phyloP scores from a whole-genome alignment of 1,139 yeast genomes.

The Yamadazyma songkhlaensis region DNA sequence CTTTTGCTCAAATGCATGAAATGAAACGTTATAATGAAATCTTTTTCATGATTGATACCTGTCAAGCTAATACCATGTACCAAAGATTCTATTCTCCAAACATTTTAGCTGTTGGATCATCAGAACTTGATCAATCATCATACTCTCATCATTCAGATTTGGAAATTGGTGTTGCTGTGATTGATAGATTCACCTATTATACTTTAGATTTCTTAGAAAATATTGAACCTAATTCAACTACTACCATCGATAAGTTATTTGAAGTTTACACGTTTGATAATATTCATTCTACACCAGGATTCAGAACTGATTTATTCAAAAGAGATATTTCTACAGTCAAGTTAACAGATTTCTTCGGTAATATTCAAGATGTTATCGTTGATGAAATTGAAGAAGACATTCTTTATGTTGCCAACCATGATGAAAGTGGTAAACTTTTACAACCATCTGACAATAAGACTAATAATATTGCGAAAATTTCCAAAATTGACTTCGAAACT shows the following conservation, averaged over 20 bases:
- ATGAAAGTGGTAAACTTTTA: constrained; percentile 18
- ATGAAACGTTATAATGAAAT: constrained; percentile 93
- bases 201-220: constrained; percentile 86
- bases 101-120: constrained; percentile 88
- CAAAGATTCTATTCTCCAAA: constrained; percentile 91
- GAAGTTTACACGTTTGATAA: constrained; percentile 80
- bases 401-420: constrained; percentile 30
- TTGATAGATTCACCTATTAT: constrained; percentile 92
- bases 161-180: constrained; percentile 96
- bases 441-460: neutral
- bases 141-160: constrained; percentile 95
- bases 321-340: constrained; percentile 68
- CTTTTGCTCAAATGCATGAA: constrained; percentile 95
- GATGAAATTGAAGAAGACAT: constrained; percentile 54
- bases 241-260: constrained; percentile 78
- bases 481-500: constrained; percentile 8
- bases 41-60: constrained; percentile 95
- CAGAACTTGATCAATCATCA: constrained; percentile 84
- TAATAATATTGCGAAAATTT: constrained; percentile 3
- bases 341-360: constrained; percentile 93
- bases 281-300: constrained; percentile 90
- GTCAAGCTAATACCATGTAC: constrained; percentile 98
- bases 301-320: constrained; percentile 73
- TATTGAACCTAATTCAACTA: constrained; percentile 68
- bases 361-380: constrained; percentile 78